A percentile compares a stretch with the other conserved stretches of the same genome.
Conservation (phyloP, 2,329 filamentous ascomycete genomes). For the Thelonectria olida region DNA sequence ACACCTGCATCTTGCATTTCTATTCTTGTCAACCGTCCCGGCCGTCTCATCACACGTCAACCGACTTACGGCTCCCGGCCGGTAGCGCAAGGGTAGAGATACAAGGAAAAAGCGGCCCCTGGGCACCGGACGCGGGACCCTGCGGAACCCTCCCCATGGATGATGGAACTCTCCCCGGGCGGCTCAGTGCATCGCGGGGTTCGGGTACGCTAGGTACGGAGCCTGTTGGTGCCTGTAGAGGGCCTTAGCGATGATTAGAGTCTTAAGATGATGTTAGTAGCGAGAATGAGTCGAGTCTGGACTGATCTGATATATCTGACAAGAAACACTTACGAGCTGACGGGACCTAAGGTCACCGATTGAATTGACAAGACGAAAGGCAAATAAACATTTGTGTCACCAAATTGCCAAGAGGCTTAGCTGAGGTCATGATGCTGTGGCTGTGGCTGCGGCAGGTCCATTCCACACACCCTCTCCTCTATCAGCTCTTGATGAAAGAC, state of each 20-base stretch:
- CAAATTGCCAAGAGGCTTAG: neutral
- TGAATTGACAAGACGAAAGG: neutral
- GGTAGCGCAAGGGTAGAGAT: conserved; percentile 9
- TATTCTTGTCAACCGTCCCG: neutral
- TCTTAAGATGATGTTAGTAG: neutral
- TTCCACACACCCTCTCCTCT: neutral
- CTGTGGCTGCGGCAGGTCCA: conserved; percentile 20
- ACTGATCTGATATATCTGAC: neutral
- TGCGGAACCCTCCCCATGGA: conserved; percentile 21
- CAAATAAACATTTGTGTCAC: neutral
- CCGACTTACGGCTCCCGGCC: conserved; percentile 3
- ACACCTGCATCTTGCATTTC: neutral
- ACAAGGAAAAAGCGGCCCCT: conserved; percentile 1
- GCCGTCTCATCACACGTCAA: neutral
- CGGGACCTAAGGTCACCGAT: neutral
- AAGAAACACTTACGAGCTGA: neutral
- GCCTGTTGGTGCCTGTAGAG: conserved; percentile 4
- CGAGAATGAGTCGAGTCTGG: neutral
- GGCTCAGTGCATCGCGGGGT: conserved; percentile 37
- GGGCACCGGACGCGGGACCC: conserved; percentile 11
- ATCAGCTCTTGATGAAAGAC: neutral
- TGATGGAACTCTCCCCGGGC: conserved; percentile 23
- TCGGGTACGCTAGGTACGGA: conserved; percentile 27
- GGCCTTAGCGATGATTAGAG: neutral
- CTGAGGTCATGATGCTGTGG: conserved; percentile 33